Base-by-base conservation (phyloP, 192 early-diverging fungal species). In the Podila verticillata region DNA sequence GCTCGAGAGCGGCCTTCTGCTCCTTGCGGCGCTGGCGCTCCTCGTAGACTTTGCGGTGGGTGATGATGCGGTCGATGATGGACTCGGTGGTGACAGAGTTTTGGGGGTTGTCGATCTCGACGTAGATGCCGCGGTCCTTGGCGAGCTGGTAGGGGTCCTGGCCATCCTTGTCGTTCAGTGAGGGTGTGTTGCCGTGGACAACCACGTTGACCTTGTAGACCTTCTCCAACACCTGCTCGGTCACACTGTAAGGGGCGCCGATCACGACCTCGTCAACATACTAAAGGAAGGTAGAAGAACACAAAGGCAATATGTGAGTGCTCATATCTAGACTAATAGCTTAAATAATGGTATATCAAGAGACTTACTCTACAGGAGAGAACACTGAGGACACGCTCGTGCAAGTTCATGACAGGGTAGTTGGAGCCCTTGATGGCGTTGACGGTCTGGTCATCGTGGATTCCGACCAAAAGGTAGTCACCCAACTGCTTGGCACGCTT, bases 221-320 rank as follows among this genome's bases (percentile, higher is more conserved):
- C 63, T 95, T 92, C 57, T 88, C 88, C 58, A 97, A 83, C 24
- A 98, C 93, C 57, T 95, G 92, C 71, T 96, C 89, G 32, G 92
- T 93, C 1, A 97, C 91, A 81, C 92, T 94, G 78, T 91, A 94
- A 20, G 97, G 97, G 28, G 95, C 95, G 28, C 95, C 95, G 48
- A 97, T 94, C 61, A 98, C 92, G 28, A 98, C 95, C 71, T 97
- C 96, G 81, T 98, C 95, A 8, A 96, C 96, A 66, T 95, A 96
- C 86, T 94, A 71, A 29, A 35, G 1, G 17, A 3, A 44, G 4
- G 15, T 1, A 28, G 29, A 36, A 29, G 6, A 29, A 60, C 32
- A 31, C 5, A 34, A 19, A 36, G 22, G 17, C 26, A 2, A 57
- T 63, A 8, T 13, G 34, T 20, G 15, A 49, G 48, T 17, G n/a